Base-by-base conservation (phyloP, 371 early-diverging fungal genomes). In the Mucor racemosus region DNA sequence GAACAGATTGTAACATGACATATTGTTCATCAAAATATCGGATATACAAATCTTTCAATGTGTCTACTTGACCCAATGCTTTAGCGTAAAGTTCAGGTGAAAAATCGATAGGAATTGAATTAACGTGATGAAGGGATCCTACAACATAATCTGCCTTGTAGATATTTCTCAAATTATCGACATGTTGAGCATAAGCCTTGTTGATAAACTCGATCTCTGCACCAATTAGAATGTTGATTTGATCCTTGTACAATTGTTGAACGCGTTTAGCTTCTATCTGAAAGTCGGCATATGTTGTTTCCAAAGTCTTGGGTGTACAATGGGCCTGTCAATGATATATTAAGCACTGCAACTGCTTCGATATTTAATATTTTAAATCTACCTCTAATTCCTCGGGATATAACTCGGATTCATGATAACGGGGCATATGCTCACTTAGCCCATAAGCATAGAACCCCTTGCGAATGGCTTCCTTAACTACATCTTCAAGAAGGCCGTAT, bases 91-190 rank as follows among this genome's bases (percentile, higher is more conserved):
- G 62, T 19, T 82, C 86, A 21, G 73, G 67, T 41, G 91, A 89
- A 69, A 91, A 97, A 71, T 97, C 99, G 69, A 97, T 86, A 5
- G 99, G 96, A 17, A 88, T 76, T 0, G 82, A 85, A 40, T 80
- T 72, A 5, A 95, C 88, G 66, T 98, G 98, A 76, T 98, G 98
- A 42, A 97, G 79, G 0, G 97, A 96, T 1, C 98, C 98, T n/a
- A 98, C 96, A 4, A 94, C 72, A 69, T 95, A 97, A 68, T 97
- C 92, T 31, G 76, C 75, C 17, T 58, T 72, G 70, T 62, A 41
- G 17, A 15, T 73, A 15, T 58, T 58, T 50, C 72, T 64, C 17
- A 83, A 59, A 10, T 53, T 67, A 4, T 64, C 42, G 1, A 73
- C 68, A 66, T 68, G 72, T 11, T 69, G 74, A 33, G 68, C 77